Conservation (phyloP, 768 basidiomycete species). For the Russula griseocarnosa region DNA sequence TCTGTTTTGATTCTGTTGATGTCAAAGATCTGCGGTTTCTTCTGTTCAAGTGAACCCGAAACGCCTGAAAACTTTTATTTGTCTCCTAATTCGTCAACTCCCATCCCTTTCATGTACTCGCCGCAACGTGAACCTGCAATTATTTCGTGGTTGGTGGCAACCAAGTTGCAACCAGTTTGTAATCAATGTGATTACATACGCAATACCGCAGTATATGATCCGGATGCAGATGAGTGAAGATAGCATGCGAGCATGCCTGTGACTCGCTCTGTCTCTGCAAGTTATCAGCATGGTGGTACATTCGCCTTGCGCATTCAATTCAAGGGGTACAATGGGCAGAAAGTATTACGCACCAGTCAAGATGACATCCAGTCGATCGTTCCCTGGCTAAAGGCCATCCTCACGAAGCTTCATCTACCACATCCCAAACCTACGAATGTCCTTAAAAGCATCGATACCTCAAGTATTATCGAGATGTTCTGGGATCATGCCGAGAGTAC, state of each 20-base stretch:
- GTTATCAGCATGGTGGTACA: neutral
- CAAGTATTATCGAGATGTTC: slow-evolving; percentile 14
- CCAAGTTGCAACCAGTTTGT: no score
- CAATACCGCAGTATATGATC: no score
- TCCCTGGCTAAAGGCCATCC: slow-evolving; percentile 15
- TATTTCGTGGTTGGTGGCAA: neutral
- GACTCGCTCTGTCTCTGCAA: neutral
- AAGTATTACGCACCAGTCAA: neutral
- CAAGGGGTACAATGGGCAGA: neutral
- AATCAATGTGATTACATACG: neutral
- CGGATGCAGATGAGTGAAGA: no score
- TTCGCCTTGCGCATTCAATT: slow-evolving; percentile 20
- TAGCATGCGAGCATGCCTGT: neutral
- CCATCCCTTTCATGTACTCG: neutral
- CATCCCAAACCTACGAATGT: slow-evolving; percentile 17
- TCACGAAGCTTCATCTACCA: slow-evolving; percentile 11
- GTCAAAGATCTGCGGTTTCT: slow-evolving; percentile 10
- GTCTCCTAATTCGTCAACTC: neutral
- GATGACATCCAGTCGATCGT: neutral
- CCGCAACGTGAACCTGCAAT: neutral
- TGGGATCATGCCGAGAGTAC: slow-evolving; percentile 9
- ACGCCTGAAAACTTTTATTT: neutral
- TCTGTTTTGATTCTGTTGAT: slow-evolving; percentile 14
- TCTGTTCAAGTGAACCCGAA: neutral
- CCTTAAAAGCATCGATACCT: neutral